phyloP scores from a whole-genome alignment of 2,329 filamentous ascomycete genomes.

The Cladophialophora yegresii region DNA sequence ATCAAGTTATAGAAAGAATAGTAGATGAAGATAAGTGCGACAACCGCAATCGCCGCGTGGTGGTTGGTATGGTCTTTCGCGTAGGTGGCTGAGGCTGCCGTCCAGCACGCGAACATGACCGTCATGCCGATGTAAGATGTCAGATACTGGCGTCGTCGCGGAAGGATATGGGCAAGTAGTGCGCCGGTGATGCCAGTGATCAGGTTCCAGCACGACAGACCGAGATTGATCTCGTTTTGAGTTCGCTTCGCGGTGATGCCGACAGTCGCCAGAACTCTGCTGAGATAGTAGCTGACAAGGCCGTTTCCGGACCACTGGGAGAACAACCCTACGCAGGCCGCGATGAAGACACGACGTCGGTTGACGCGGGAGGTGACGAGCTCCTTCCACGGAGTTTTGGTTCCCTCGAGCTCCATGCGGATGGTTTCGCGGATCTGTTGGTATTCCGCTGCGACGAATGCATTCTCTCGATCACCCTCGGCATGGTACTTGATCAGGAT shows the following conservation, averaged over 20 bases:
- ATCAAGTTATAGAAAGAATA: constrained; percentile 45
- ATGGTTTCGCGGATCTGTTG: constrained; percentile 57
- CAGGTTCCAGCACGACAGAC: constrained; percentile 43
- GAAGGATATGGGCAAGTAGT: constrained; percentile 35
- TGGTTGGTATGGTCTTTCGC: constrained; percentile 24
- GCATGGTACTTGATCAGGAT: constrained; percentile 46
- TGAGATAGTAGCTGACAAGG: constrained; percentile 45
- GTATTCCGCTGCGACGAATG: constrained; percentile 37
- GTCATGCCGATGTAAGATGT: constrained; percentile 25
- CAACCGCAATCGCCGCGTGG: constrained; percentile 37
- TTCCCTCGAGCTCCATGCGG: constrained; percentile 56
- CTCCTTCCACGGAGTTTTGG: constrained; percentile 57
- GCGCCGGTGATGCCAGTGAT: constrained; percentile 43
- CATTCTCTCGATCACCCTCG: constrained; percentile 41
- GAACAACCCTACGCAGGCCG: constrained; percentile 57
- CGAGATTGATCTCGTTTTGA: constrained; percentile 46
- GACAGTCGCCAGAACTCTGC: constrained; percentile 43
- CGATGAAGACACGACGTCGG: constrained; percentile 57
- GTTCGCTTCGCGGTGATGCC: constrained; percentile 42
- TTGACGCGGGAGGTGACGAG: constrained; percentile 63
- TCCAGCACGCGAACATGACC: constrained; percentile 26
- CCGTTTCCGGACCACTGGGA: constrained; percentile 60
- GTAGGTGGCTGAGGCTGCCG: constrained; percentile 24
- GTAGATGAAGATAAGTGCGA: constrained; percentile 50
- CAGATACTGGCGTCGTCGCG: constrained; percentile 23